Percentiles rank a stretch among this genome's conserved stretches.
These are phyloP conservation scores for Ceratorhiza oryzae-sativae DNA, from an alignment of 1,284 basidiomycete genomes.

Conservation along the genomic window DNA sequence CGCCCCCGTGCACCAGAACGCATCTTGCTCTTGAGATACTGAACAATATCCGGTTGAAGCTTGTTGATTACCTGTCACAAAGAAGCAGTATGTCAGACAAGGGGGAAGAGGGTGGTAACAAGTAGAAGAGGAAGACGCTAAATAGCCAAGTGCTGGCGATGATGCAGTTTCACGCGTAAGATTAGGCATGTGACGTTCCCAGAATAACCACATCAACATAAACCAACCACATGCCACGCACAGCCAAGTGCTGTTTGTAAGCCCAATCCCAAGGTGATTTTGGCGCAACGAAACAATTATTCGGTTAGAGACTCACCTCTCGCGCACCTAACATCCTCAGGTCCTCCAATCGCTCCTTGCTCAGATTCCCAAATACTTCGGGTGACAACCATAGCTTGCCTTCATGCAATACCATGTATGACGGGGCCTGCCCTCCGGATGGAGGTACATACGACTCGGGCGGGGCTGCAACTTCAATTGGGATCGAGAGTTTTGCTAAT, in stretches of 20 bases:
- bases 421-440: neutral
- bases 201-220: neutral
- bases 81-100: neutral
- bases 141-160: neutral
- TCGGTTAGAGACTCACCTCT: slow-evolving; percentile 15
- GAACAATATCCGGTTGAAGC: slow-evolving; percentile 25
- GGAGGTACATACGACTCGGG: slow-evolving; percentile 25
- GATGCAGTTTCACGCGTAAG: neutral
- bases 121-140: neutral
- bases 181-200: neutral
- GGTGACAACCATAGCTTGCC: slow-evolving; percentile 21
- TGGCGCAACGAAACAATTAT: neutral
- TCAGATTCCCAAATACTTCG: slow-evolving; percentile 33
- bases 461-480: slow-evolving; percentile 14
- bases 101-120: neutral
- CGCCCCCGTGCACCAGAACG: slow-evolving; percentile 20
- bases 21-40: slow-evolving; percentile 36
- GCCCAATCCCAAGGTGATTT: neutral
- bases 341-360: slow-evolving; percentile 14
- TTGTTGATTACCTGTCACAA: slow-evolving; percentile 23
- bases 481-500: slow-evolving; percentile 13
- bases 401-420: slow-evolving; percentile 24
- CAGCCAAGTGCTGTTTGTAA: neutral
- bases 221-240: neutral
- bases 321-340: slow-evolving; percentile 12